These are phyloP conservation scores for Neofusicoccum kwambonambiense DNA, from an alignment of 2,329 filamentous ascomycete genomes.

Conservation along the genomic window DNA sequence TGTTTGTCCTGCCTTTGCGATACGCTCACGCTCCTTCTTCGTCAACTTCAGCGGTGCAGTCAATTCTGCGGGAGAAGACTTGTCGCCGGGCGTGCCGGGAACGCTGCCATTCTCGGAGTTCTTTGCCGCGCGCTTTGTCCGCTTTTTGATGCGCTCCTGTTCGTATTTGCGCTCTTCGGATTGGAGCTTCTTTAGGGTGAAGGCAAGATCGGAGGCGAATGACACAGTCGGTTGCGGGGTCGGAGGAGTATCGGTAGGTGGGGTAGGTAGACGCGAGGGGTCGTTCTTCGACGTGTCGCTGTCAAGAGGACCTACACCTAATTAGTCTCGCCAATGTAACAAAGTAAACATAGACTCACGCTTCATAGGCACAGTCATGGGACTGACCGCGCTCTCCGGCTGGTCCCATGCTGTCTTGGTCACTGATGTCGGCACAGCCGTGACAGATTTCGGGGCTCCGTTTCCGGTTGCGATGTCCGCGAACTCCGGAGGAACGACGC, in stretches of 20 bases:
- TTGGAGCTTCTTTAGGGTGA: slow-evolving; percentile 63
- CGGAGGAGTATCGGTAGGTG: slow-evolving; percentile 48
- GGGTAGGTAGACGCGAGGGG: slow-evolving; percentile 44
- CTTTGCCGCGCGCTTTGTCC: slow-evolving; percentile 40
- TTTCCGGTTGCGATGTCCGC: slow-evolving; percentile 63
- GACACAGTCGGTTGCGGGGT: slow-evolving; percentile 49
- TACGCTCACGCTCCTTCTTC: slow-evolving; percentile 84
- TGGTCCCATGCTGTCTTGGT: slow-evolving; percentile 42
- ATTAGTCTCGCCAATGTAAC: slow-evolving; percentile 29
- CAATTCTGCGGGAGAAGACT: slow-evolving; percentile 28
- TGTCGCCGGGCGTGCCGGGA: slow-evolving; percentile 26
- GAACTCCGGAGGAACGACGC: slow-evolving; percentile 75
- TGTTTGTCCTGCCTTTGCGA: slow-evolving; percentile 69
- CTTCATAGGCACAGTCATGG: slow-evolving; percentile 58
- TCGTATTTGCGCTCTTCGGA: slow-evolving; percentile 10
- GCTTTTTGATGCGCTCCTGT: slow-evolving; percentile 46
- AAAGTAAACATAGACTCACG: slow-evolving; percentile 48
- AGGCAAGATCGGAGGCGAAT: slow-evolving; percentile 62
- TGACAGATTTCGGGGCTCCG: slow-evolving; percentile 37
- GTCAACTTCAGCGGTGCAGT: slow-evolving; percentile 54
- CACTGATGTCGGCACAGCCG: slow-evolving; percentile 38
- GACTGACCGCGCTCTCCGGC: slow-evolving; percentile 53
- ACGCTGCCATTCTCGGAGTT: slow-evolving; percentile 21
- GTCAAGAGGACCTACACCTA: slow-evolving; percentile 33
- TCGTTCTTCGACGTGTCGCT: slow-evolving; percentile 11